Evolutionary conservation across 495 filamentous ascomycete genomes (phyloP), one percentile per base, ranked within the genome.

Genomic region (Aspergillus asperescens): DNA sequence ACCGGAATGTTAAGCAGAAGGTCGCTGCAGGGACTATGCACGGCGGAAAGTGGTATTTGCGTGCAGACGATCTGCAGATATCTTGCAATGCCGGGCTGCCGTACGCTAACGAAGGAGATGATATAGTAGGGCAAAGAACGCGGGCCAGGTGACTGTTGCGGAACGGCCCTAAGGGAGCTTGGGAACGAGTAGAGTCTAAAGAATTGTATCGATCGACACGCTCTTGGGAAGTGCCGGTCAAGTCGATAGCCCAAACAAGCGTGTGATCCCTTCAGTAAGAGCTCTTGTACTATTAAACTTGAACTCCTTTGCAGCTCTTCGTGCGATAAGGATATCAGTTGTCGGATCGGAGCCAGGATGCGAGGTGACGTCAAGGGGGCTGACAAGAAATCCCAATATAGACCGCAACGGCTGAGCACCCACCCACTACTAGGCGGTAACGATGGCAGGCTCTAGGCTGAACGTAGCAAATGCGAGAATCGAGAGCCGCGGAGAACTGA

Each of bases 51-150:
- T 61, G 67, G 59, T 67, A 66, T 69, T 54, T 64, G 57, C 70
- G 70, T 79, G 77, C 77, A 79, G 77, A 81, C 79, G 77, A 81
- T 79, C 76, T 75, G 70, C 76, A 58, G 50, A 48, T 63, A 60
- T 61, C 44, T 47, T 47, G 61, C 47, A 57, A 55, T 66, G 61
- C 61, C 55, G 55, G 59, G 56, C 44, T 53, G 62, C 22, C 18
- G 42, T 20, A 25, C 18, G 45, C n/a, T 40, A 48, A 31, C 19
- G 16, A 19, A 22, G 37, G 29, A 40, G 16, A 39, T 8, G 23
- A 54, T 40, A 50, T 63, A 52, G 62, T 64, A 58, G 59, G 60
- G 58, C 55, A 56, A 61, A 56, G 39, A 47, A 51, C 23, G 55
- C 63, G 57, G 61, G 51, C 68, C 69, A 74, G 71, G 70, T 74